Conservation (phyloP, 2,329 filamentous ascomycete genomes). For the Cordyceps farinosa region DNA sequence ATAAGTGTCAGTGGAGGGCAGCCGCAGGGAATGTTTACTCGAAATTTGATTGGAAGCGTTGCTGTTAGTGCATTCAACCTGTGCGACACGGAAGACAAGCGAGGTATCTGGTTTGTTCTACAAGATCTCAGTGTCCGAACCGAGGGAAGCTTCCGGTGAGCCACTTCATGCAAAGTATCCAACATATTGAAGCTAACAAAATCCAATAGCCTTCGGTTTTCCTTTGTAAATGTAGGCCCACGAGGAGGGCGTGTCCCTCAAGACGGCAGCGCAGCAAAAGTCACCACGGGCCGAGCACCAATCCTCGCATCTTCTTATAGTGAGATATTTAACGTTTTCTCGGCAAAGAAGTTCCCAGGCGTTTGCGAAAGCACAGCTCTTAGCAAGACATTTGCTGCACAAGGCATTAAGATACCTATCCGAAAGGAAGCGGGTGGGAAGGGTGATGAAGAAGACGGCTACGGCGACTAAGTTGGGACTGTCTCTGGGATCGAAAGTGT, state of each 20-base stretch:
- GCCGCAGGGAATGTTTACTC: slow-evolving; percentile 82
- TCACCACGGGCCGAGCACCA: slow-evolving; percentile 74
- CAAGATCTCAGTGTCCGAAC: slow-evolving; percentile 94
- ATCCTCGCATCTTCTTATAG: slow-evolving; percentile 85
- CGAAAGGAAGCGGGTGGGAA: slow-evolving; percentile 71
- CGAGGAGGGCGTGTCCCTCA: slow-evolving; percentile 33
- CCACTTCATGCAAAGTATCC: not conserved
- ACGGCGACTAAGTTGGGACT: slow-evolving; percentile 27
- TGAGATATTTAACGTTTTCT: slow-evolving; percentile 88
- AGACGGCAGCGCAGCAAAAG: slow-evolving; percentile 38
- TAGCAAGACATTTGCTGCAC: slow-evolving; percentile 87
- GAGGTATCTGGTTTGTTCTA: slow-evolving; percentile 94
- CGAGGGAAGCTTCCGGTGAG: slow-evolving; percentile 83
- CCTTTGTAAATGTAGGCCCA: slow-evolving; percentile 80
- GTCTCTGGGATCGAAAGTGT: too few relatives aligned
- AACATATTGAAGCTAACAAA: not conserved
- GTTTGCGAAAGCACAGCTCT: slow-evolving; percentile 90
- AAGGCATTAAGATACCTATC: slow-evolving; percentile 96
- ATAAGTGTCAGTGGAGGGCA: slow-evolving; percentile 39
- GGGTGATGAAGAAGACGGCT: slow-evolving; percentile 51
- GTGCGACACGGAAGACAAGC: slow-evolving; percentile 71
- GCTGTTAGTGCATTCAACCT: slow-evolving; percentile 85
- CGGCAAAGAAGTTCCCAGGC: slow-evolving; percentile 96
- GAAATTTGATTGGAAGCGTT: slow-evolving; percentile 90
- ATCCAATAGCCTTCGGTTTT: slow-evolving; percentile 56